Percentiles rank a stretch among this genome's conserved stretches.
Evolutionary conservation across 371 early-diverging fungal species (phyloP).

Genomic region (Rhizopus stolonifer): DNA sequence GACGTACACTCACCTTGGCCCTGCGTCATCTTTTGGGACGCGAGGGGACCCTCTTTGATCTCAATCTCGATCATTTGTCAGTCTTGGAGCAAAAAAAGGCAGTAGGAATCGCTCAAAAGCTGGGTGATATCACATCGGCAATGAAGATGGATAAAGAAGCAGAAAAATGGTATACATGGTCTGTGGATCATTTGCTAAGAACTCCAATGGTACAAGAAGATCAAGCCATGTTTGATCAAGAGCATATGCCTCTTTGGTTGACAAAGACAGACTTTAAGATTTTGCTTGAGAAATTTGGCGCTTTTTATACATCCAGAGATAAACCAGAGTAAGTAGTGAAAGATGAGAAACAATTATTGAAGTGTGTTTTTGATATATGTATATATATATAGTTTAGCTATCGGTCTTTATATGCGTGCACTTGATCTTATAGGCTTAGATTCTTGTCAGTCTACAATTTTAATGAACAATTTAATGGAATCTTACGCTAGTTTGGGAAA

Average conservation of each 20-base stretch:
- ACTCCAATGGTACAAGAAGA: slow-evolving; percentile 22
- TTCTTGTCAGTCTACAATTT: slow-evolving; percentile 47
- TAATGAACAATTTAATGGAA: slow-evolving; percentile 68
- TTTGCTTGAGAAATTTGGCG: slow-evolving; percentile 57
- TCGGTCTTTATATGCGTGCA: slow-evolving; percentile 62
- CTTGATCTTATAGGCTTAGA: slow-evolving; percentile 43
- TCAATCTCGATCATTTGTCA: slow-evolving; percentile 12
- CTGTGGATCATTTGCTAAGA: slow-evolving; percentile 55
- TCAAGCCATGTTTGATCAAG: slow-evolving; percentile 49
- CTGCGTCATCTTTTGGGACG: slow-evolving; percentile 36
- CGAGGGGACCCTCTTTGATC: slow-evolving; percentile 12
- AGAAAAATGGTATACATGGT: slow-evolving; percentile 63
- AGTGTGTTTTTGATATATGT: no score
- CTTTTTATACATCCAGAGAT: slow-evolving; percentile 54
- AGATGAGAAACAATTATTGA: neutral
- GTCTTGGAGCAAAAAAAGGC: slow-evolving; percentile 42
- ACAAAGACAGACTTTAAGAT: slow-evolving; percentile 58
- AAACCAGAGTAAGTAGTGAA: slow-evolving; percentile 45
- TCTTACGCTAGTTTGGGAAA: slow-evolving; percentile 52
- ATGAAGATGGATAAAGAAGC: slow-evolving; percentile 55
- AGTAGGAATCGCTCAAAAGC: slow-evolving; percentile 59
- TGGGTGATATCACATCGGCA: slow-evolving; percentile 53
- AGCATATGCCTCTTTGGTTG: slow-evolving; percentile 63
- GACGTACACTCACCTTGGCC: slow-evolving; percentile 49
- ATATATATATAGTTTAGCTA: slow-evolving; percentile 43